Base-by-base conservation (phyloP, 768 basidiomycete genomes). In the Auriscalpium vulgare region DNA sequence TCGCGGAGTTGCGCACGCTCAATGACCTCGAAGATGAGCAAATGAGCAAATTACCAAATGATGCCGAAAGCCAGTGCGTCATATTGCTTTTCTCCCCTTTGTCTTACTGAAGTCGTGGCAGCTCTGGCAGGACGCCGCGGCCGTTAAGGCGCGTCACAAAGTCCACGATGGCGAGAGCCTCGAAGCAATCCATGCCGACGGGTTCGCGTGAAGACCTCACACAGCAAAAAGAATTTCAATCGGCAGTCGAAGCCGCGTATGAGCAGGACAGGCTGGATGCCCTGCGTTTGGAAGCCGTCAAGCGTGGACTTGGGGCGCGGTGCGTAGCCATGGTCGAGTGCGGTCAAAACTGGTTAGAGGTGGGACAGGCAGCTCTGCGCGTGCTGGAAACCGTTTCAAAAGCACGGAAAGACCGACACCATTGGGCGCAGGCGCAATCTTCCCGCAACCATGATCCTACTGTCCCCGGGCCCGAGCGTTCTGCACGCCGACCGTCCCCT, bases 161-260 rank as follows among this genome's bases (percentile, higher is more conserved):
- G 29, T 29, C 29, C 29, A 29, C 29, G 29, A 29, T 29, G 29
- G 29, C 11, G 16, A 61, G 45, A 55, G 14, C 17, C 40, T 43
- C 14, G 40, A 43, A 43, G 4, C 29, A 29, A 29, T 29, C 40
- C 14, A 3, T 43, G 40, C 13, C 14, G 14, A 14, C 40, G 6
- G 13, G 3, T 16, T 36, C n/a, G 13, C 48, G 68, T 13, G 88
- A 87, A 63, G 75, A 88, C 11, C 72, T 73, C 0, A 71, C 79
- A 3, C 87, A 87, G 0, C 88, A 91, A 60, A 72, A 82, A 0
- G 87, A 91, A 59, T 74, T 91, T 19, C 88, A 89, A 61, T 91
- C 88, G 65, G 88, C 91, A 64, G 74, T 78, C 0, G 85, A 85
- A 53, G 75, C 91, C 2, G 83, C 83, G 0, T 56, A 71, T 19